Conservation (phyloP, 257 asterid species). For the Gentiana dahurica region DNA sequence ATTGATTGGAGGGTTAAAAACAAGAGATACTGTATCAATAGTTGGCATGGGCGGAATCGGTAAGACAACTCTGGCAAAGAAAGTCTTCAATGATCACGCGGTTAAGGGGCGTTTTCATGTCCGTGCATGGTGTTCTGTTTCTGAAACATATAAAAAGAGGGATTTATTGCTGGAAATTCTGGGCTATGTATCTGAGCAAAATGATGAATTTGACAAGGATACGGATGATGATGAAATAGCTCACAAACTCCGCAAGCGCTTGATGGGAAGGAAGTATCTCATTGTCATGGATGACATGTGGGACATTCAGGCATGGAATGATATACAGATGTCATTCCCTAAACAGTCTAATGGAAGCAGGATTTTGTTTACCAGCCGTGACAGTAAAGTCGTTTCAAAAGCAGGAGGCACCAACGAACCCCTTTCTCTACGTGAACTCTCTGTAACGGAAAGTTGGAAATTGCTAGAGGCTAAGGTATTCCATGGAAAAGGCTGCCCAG, state of each 20-base stretch:
- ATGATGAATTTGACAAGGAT: no score
- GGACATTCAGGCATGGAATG: no score
- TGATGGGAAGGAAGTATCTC: no score
- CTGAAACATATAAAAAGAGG: no score
- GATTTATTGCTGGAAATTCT: no score
- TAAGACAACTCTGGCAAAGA: no score
- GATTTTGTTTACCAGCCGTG: neutral
- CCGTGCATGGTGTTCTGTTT: slow-evolving; percentile 8
- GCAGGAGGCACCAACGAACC: neutral
- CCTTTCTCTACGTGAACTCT: neutral
- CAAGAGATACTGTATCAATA: neutral
- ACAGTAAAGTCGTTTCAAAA: neutral
- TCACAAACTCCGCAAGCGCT: no score
- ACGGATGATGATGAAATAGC: no score
- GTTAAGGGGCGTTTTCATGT: neutral
- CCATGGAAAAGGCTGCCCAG: neutral
- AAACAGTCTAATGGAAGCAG: neutral
- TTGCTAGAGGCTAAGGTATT: neutral
- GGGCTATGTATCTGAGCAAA: no score
- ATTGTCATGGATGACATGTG: no score
- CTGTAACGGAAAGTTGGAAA: neutral
- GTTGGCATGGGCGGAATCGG: no score
- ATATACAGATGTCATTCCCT: neutral
- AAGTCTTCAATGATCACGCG: neutral
- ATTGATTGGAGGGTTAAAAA: neutral